Conservation (phyloP, 148 eudicot species). For the Rhododendron ferrugineum region DNA sequence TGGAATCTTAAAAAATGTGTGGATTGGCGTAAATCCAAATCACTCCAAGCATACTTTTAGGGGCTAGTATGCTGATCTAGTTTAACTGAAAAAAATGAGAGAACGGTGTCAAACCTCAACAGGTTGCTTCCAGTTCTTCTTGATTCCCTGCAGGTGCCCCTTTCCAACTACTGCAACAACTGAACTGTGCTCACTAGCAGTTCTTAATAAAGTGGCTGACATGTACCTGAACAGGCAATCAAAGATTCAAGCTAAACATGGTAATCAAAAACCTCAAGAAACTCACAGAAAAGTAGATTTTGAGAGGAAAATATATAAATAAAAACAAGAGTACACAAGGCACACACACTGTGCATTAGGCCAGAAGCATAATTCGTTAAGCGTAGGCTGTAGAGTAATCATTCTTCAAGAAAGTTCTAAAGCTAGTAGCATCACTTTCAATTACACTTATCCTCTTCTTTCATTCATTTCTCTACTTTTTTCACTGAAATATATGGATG, state of each 20-base stretch:
- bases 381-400: not conserved
- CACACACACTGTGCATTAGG: not conserved
- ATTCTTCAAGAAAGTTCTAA: not conserved
- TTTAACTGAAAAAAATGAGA: not conserved
- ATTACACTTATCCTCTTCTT: not conserved
- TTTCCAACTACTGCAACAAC: conserved; percentile 98
- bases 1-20: not conserved
- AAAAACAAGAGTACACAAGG: not conserved
- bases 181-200: conserved; percentile 74
- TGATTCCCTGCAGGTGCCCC: conserved; percentile 89
- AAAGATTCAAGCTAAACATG: not conserved
- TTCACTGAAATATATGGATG: not conserved
- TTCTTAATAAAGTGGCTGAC: conserved; percentile 66
- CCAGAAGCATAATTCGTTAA: not conserved
- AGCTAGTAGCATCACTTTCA: not conserved
- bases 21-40: not conserved
- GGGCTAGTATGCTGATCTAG: not conserved
- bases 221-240: conserved; percentile 56
- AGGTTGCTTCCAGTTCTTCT: conserved; percentile 77
- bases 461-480: not conserved
- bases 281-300: not conserved
- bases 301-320: not conserved
- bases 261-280: not conserved
- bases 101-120: conserved; percentile 55
- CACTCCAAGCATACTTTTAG: not conserved